Base-by-base conservation (phyloP, 139 green algal genomes). In the Gonium pectorale region DNA sequence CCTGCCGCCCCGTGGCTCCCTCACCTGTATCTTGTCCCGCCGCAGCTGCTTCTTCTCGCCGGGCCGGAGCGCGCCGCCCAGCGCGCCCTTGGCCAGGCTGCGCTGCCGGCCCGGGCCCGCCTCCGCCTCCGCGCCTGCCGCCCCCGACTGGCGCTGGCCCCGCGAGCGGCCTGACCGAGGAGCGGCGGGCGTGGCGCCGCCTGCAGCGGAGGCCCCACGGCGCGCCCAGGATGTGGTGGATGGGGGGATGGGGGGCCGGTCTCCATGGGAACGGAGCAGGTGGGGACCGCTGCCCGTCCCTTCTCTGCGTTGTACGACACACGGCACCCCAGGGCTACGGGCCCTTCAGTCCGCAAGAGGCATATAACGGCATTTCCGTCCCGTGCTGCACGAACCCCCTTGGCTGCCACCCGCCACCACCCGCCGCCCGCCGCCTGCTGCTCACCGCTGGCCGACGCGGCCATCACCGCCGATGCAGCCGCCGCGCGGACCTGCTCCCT, bases 11-110 rank as follows among this genome's bases (percentile, higher is more conserved):
- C 64, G 3, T 37, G 29, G 13, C 27, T 2, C 43, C 8, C 80
- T 11, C 54, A 86, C 86, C 71, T 87, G 35, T 1, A 90, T 88
- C 79, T 90, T 91, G 29, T 89, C 86, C 38, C 71, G 80, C 31
- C 83, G 73, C 11, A 93, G 83, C 44, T 80, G 40, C 86, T 89
- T 89, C 72, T 91, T 91, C 63, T 91, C 90, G 0, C 90, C 90
- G 17, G 90, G 90, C 67, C 82, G 67, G 56, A 93, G 85, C 81
- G 90, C 80, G 5, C 90, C 90, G 44, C 33, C 49, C 35, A 74
- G 40, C 2, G 87, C 90, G 40, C 90, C 87, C 79, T 78, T 79
- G 0, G 70, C 86, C 46, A 80, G 21, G n/a, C 68, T 81, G 22
- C 77, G 75, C 80, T 79, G 77, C 71, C 77, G 69, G 19, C n/a